A percentile compares a stretch with the other conserved stretches of the same genome.
phyloP scores from a whole-genome alignment of 192 early-diverging fungal species.

The Linnemannia hyalina region DNA sequence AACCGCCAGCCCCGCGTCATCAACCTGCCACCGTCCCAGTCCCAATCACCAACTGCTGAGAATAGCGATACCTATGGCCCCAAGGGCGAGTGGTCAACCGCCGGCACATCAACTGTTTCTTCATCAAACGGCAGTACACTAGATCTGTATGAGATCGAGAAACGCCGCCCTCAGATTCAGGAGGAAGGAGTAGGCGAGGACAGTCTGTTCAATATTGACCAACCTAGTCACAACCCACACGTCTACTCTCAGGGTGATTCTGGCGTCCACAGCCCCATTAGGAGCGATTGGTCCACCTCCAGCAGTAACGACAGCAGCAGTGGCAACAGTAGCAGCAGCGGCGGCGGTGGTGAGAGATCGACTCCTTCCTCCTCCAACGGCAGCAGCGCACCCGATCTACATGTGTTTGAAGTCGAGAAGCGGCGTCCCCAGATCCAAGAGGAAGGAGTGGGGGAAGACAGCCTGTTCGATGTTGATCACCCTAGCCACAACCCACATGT shows the following conservation, averaged over 20 bases:
- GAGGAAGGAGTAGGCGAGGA: background rate
- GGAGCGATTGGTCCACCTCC: background rate
- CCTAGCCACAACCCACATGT: background rate
- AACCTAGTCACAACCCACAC: background rate
- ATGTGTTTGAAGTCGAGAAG: background rate
- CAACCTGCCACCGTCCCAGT: background rate
- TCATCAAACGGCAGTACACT: background rate
- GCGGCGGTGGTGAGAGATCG: background rate
- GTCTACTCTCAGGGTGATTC: background rate
- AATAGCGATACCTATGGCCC: background rate
- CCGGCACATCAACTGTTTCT: background rate
- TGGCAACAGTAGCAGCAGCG: background rate
- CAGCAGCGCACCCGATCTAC: background rate
- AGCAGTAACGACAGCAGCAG: background rate
- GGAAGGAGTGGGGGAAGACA: background rate
- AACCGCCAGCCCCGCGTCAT: background rate
- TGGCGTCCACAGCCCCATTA: too few relatives aligned
- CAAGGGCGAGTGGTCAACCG: background rate
- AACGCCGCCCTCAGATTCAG: background rate
- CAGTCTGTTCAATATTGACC: background rate
- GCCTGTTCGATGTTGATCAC: background rate
- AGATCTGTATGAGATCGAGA: background rate
- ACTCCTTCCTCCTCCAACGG: background rate
- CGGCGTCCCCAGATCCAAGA: background rate
- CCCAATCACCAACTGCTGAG: background rate